phyloP scores from a whole-genome alignment of 1,284 basidiomycete species.

The Rhodotorula mucilaginosa region DNA sequence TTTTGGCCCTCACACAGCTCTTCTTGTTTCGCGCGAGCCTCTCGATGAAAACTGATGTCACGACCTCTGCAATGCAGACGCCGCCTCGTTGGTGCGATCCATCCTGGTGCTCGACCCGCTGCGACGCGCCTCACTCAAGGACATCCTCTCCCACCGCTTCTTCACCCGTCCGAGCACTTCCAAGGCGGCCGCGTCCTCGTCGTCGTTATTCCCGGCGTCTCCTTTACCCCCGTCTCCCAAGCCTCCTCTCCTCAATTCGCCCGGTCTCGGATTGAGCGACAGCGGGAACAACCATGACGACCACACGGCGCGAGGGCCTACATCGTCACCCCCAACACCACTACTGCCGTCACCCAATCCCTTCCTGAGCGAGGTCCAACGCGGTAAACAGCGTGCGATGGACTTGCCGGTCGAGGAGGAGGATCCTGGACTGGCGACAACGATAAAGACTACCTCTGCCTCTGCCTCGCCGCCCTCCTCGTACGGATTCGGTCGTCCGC shows the following conservation, averaged over 20 bases:
- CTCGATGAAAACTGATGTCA: background rate
- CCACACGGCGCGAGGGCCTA: background rate
- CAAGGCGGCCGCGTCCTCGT: background rate
- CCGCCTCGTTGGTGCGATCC: conserved; percentile 70
- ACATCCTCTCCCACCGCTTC: conserved; percentile 87
- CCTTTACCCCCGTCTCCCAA: background rate
- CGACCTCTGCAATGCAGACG: no score
- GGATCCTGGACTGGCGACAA: no score
- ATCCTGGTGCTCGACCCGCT: conserved; percentile 78
- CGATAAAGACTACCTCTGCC: background rate
- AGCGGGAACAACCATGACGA: background rate
- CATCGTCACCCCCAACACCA: background rate
- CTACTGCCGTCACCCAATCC: background rate
- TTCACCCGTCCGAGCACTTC: conserved; percentile 58
- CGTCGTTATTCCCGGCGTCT: background rate
- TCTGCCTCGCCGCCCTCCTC: background rate
- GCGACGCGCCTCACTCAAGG: conserved; percentile 73
- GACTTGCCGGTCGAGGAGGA: background rate
- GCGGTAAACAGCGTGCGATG: conserved; percentile 5
- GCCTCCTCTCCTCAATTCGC: conserved; percentile 5
- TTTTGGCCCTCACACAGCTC: no score
- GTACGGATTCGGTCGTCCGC: background rate
- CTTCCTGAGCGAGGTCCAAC: background rate
- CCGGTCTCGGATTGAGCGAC: background rate
- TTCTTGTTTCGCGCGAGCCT: background rate